phyloP scores from a whole-genome alignment of 805 yeast species.

The Yarrowia deformans region DNA sequence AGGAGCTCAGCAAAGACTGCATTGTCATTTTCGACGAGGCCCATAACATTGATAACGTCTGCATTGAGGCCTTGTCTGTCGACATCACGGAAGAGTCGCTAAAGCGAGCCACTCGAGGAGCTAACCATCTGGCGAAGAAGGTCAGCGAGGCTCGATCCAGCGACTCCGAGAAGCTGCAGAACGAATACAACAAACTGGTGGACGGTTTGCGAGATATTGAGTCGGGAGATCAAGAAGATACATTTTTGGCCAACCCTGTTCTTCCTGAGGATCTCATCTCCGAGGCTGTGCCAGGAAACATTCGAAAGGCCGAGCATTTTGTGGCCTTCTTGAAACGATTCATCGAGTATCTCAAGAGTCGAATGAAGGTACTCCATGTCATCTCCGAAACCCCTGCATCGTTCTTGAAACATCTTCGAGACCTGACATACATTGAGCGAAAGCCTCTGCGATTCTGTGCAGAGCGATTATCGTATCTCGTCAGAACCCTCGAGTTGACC shows the following conservation, averaged over 20 bases:
- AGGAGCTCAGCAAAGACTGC: slow-evolving; percentile 88
- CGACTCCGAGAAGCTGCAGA: slow-evolving; percentile 83
- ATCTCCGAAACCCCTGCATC: slow-evolving; percentile 97
- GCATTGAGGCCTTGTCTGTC: slow-evolving; percentile 91
- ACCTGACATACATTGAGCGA: slow-evolving; percentile 87
- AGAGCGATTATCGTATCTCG: slow-evolving; percentile 85
- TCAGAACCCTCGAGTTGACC: slow-evolving; percentile 83
- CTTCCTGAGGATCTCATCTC: slow-evolving; percentile 82
- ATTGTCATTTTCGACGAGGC: slow-evolving; percentile 98
- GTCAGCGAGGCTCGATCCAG: slow-evolving; percentile 84
- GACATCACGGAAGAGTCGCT: slow-evolving; percentile 91
- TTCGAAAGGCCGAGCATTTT: slow-evolving; percentile 95
- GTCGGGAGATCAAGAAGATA: slow-evolving; percentile 63
- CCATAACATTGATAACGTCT: slow-evolving; percentile 97
- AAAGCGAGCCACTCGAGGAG: slow-evolving; percentile 87
- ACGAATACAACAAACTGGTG: slow-evolving; percentile 89
- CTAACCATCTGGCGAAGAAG: slow-evolving; percentile 74
- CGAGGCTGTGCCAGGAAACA: slow-evolving; percentile 97
- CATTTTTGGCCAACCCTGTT: slow-evolving; percentile 86
- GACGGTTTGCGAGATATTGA: slow-evolving; percentile 88
- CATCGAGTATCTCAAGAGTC: slow-evolving; percentile 90
- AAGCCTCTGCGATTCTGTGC: slow-evolving; percentile 93
- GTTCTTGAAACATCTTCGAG: slow-evolving; percentile 90
- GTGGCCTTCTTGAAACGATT: slow-evolving; percentile 90
- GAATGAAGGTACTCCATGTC: slow-evolving; percentile 97